Percentiles rank a stretch among this genome's conserved stretches.
Conservation (phyloP, 2,329 filamentous ascomycete genomes). For the Setomelanomma holmii region DNA sequence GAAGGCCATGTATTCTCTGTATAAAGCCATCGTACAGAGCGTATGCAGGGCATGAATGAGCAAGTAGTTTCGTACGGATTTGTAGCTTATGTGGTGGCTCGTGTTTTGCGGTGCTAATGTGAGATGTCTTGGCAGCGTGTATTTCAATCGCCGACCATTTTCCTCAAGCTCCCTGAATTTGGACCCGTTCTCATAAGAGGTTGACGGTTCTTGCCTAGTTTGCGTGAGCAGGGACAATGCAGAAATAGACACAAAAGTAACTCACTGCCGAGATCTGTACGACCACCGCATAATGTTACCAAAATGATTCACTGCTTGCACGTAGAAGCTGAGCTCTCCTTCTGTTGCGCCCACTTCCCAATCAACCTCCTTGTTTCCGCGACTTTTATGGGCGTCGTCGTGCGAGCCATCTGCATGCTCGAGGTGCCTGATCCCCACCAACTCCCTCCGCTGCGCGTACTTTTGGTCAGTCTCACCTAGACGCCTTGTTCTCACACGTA, state of each 20-base stretch:
- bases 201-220: conserved; percentile 47
- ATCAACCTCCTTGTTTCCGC: conserved; percentile 50
- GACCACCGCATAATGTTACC: conserved; percentile 64
- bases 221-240: conserved; percentile 10
- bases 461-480: conserved; percentile 25
- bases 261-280: conserved; percentile 63
- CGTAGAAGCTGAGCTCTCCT: conserved; percentile 58
- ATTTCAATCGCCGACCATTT: conserved; percentile 62
- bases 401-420: no score
- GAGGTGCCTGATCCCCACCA: not conserved
- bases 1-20: conserved; percentile 73
- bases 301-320: conserved; percentile 63
- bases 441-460: conserved; percentile 18
- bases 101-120: conserved; percentile 68
- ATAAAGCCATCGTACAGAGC: conserved; percentile 71
- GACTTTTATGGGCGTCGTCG: not conserved
- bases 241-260: not conserved
- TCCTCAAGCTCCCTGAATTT: conserved; percentile 62
- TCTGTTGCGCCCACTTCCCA: conserved; percentile 62
- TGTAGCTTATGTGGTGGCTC: conserved; percentile 69
- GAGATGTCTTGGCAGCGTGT: conserved; percentile 63
- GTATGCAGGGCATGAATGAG: conserved; percentile 71
- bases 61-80: conserved; percentile 69
- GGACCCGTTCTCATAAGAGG: conserved; percentile 67
- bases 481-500: conserved; percentile 58